These are phyloP conservation scores for Pluteus cervinus DNA, from an alignment of 768 basidiomycete genomes.

Conservation along the genomic window DNA sequence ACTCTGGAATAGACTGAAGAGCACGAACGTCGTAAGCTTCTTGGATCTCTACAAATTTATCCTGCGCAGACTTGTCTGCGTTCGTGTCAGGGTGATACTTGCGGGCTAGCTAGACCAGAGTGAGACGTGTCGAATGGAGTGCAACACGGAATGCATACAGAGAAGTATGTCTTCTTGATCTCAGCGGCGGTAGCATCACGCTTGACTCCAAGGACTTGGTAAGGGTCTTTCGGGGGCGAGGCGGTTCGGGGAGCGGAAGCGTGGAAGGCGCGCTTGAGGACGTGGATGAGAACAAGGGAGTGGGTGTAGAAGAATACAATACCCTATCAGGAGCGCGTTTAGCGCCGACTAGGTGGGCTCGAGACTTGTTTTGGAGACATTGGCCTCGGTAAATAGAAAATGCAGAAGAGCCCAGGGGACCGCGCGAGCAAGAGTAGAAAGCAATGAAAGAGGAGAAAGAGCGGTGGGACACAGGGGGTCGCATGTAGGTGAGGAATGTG, in stretches of 20 bases:
- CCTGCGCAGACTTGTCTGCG: conserved; percentile 83
- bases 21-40: conserved; percentile 84
- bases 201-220: conserved; percentile 83
- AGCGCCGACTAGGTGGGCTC: conserved; percentile 12
- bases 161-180: conserved; percentile 97
- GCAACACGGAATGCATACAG: conserved; percentile 46
- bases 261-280: conserved; percentile 72
- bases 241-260: conserved; percentile 50
- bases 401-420: conserved; percentile 17
- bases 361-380: conserved; percentile 25
- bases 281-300: conserved; percentile 12
- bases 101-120: conserved; percentile 66
- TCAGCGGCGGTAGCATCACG: conserved; percentile 79
- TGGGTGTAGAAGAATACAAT: conserved; percentile 4
- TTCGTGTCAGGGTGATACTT: conserved; percentile 99
- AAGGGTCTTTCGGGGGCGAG: conserved; percentile 78
- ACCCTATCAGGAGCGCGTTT: conserved; percentile 36
- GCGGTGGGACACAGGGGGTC: conserved; percentile 42
- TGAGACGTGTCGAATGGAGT: neutral
- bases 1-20: conserved; percentile 8
- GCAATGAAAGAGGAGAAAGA: conserved; percentile 54
- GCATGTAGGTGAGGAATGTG: conserved; percentile 29
- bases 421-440: conserved; percentile 50
- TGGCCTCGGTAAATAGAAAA: conserved; percentile 32
- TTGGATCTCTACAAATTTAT: conserved; percentile 95